phyloP scores from a whole-genome alignment of 169 alveolate species.

The Plasmodium yoelii region DNA sequence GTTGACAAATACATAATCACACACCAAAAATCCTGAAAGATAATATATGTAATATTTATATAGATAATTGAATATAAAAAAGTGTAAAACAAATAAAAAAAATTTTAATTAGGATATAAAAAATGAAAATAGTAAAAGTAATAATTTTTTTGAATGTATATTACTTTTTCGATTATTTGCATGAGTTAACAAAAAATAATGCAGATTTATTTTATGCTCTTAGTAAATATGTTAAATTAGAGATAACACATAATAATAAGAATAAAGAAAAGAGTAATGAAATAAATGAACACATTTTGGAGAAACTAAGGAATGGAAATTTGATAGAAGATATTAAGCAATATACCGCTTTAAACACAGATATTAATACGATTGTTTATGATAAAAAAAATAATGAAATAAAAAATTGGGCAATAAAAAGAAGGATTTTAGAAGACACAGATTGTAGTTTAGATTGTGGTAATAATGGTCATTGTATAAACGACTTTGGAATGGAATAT shows the following conservation, averaged over 20 bases:
- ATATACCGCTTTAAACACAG: too few species aligned
- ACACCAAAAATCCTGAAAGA: too few species aligned
- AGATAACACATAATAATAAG: background rate
- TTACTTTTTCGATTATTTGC: background rate
- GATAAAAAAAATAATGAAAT: background rate
- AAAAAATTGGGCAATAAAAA: slow-evolving; percentile 26
- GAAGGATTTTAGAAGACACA: slow-evolving; percentile 30
- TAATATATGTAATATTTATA: too few species aligned
- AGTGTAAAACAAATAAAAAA: too few species aligned
- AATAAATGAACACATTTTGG: background rate
- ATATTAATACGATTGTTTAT: background rate
- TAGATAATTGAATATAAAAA: too few species aligned
- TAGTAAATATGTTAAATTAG: background rate
- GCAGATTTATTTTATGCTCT: slow-evolving; percentile 8
- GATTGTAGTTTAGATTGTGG: slow-evolving; percentile 49
- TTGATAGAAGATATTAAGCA: too few species aligned
- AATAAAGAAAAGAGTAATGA: slow-evolving; percentile 6
- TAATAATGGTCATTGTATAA: slow-evolving; percentile 8
- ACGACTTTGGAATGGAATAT: slow-evolving; percentile 10
- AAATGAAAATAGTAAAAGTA: slow-evolving; percentile 15
- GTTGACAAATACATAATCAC: too few species aligned
- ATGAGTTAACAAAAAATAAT: background rate
- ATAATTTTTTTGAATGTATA: slow-evolving; percentile 22
- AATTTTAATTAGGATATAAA: background rate
- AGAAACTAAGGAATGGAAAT: background rate